Conservation (phyloP, 345 rosid species). For the Ceriops tagal region DNA sequence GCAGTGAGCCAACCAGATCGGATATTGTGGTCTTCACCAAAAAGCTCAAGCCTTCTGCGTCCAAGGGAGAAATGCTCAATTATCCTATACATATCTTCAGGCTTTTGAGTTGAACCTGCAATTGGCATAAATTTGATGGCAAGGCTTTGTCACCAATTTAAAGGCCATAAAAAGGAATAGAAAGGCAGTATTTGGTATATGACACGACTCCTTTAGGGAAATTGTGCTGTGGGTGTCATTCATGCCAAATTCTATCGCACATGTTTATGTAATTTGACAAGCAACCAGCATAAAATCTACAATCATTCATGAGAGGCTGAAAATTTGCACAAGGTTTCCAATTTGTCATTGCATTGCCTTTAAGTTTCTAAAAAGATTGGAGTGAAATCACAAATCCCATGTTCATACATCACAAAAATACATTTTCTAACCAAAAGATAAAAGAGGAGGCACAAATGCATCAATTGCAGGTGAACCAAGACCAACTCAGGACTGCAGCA, state of each 20-base stretch:
- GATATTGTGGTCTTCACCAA: slow-evolving; percentile 96
- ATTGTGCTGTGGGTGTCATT: background rate
- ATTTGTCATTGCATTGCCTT: too few relatives aligned
- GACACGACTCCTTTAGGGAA: background rate
- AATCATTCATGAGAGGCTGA: background rate
- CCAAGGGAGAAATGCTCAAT: slow-evolving; percentile 98
- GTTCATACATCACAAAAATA: background rate
- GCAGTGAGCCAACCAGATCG: slow-evolving; percentile 94
- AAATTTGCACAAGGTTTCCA: too few relatives aligned
- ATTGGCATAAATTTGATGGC: slow-evolving; percentile 2
- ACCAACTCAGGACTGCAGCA: background rate
- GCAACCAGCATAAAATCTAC: background rate
- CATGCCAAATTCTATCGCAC: background rate
- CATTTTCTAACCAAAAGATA: background rate
- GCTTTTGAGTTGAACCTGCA: slow-evolving; percentile 93
- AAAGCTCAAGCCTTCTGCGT: slow-evolving; percentile 93
- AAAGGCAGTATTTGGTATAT: background rate
- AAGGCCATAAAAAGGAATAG: background rate
- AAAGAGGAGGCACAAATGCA: background rate
- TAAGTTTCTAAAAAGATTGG: background rate
- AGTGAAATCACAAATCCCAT: background rate
- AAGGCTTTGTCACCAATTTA: background rate
- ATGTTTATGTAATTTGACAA: too few relatives aligned
- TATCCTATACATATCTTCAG: slow-evolving; percentile 97
- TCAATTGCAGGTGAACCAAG: background rate